Percentiles rank a stretch among this genome's conserved stretches.
Conservation (phyloP, 2,329 filamentous ascomycete species). For the Cercospora beticola region DNA sequence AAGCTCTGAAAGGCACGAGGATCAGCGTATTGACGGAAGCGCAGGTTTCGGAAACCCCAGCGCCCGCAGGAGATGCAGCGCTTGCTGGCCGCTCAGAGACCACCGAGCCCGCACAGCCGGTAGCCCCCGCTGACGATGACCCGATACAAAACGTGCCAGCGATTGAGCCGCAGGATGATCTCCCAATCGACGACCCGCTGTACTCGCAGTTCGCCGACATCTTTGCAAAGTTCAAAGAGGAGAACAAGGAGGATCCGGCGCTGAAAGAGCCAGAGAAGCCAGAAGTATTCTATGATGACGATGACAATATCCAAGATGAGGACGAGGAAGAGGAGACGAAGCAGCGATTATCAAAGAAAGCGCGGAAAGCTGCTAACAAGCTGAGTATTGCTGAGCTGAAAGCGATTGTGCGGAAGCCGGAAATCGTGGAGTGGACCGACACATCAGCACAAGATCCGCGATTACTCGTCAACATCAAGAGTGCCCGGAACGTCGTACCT, state of each 20-base stretch:
- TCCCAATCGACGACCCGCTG: slow-evolving; percentile 60
- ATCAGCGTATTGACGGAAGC: not conserved
- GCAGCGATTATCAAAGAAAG: slow-evolving; percentile 86
- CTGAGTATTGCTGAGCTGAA: slow-evolving; percentile 94
- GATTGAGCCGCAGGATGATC: slow-evolving; percentile 27
- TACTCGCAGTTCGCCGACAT: slow-evolving; percentile 82
- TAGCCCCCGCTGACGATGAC: slow-evolving; percentile 31
- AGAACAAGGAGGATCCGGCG: slow-evolving; percentile 49
- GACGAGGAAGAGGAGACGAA: slow-evolving; percentile 65
- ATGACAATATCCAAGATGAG: slow-evolving; percentile 83
- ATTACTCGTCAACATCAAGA: slow-evolving; percentile 90
- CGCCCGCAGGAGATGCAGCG: slow-evolving; percentile 36
- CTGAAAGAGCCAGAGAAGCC: slow-evolving; percentile 73
- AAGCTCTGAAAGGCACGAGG: not conserved
- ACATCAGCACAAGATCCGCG: slow-evolving; percentile 86
- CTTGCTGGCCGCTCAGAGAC: slow-evolving; percentile 31
- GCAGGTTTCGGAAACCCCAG: slow-evolving; percentile 11
- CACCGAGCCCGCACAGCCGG: slow-evolving; percentile 30
- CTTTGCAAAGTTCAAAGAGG: slow-evolving; percentile 73
- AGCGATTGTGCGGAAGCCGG: slow-evolving; percentile 82
- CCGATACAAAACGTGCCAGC: slow-evolving; percentile 30
- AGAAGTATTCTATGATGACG: slow-evolving; percentile 78
- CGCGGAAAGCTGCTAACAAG: slow-evolving; percentile 86
- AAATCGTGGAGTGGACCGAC: slow-evolving; percentile 97
- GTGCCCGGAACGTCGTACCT: slow-evolving; percentile 90